Evolutionary conservation across 2,329 filamentous ascomycete genomes (phyloP), one percentile per base, ranked within the genome.

Genomic region (Xylaria polymorpha): DNA sequence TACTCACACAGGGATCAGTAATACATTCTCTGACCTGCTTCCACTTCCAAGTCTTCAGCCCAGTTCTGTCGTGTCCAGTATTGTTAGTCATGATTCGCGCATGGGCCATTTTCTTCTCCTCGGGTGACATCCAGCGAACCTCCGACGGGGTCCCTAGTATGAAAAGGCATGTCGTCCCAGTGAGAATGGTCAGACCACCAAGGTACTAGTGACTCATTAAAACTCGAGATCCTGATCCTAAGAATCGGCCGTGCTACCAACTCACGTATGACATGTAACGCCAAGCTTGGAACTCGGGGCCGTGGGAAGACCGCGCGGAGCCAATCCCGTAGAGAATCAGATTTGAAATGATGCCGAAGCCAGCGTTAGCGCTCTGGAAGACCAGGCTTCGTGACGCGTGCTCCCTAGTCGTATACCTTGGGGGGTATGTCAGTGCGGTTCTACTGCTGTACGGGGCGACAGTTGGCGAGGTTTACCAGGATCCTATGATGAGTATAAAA

Each of bases 351-450:
- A 80, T 73, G 4, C 79, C 77, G 59, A 81, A 81, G 3, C 79
- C 79, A 5, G 80, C 80, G 20, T 81, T 80, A 60, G 79, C 78
- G 66, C 77, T 80, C 73, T 80, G 79, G 69, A 80, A 80, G 39
- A 80, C 77, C 12, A 80, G 76, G 0, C 79, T 76, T 6, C 80
- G 74, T 1, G 77, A 80, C 0, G 79, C 74, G 58, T 81, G 79
- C 73, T 81, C 80, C 22, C 79, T 76, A 4, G 80, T 81, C 18
- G 77, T 81, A 68, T 81, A 81, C 79, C 78, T 81, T 64, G 32
- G 70, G 75, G 35, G 75, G 46, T 1, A 29, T 29, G 20, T 71
- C 20, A 69, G 63, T 25, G 15, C 6, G 39, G 25, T 46, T 43
- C 15, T 62, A 1, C 50, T 7, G 18, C 14, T 41, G 3, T 39